Conservation (phyloP, 768 basidiomycete species). For the Chalciporus sphaerocephalus region DNA sequence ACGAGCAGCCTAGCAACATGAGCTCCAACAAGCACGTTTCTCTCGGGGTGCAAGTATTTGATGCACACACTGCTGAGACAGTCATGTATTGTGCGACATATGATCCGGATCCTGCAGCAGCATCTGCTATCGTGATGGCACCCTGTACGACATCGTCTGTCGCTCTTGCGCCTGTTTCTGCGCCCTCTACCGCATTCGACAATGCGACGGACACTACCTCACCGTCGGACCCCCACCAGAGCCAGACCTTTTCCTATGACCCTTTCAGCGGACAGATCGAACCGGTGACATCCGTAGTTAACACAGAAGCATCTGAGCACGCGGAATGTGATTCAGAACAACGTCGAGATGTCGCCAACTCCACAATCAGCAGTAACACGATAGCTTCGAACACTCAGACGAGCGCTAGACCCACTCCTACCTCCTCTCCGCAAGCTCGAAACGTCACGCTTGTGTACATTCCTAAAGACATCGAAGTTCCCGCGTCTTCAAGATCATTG, state of each 20-base stretch:
- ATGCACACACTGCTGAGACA: conserved; percentile 33
- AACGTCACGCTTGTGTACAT: conserved; percentile 55
- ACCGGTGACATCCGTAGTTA: conserved; percentile 46
- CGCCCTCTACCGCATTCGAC: neutral
- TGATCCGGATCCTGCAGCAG: conserved; percentile 45
- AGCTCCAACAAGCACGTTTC: conserved; percentile 32
- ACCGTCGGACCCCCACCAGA: conserved; percentile 30
- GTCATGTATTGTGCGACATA: conserved; percentile 58
- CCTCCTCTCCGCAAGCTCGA: conserved; percentile 10
- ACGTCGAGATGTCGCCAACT: conserved; percentile 6
- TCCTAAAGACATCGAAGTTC: conserved; percentile 34
- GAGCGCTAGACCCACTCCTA: conserved; percentile 9
- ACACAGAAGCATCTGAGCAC: conserved; percentile 9
- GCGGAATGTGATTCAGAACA: neutral
- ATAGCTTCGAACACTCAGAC: conserved; percentile 17
- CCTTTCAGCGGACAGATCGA: conserved; percentile 42
- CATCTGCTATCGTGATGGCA: conserved; percentile 49
- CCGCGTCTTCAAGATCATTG: conserved; percentile 5
- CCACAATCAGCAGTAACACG: conserved; percentile 7
- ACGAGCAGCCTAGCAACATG: conserved; percentile 6
- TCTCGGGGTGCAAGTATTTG: conserved; percentile 43
- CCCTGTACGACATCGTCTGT: conserved; percentile 32
- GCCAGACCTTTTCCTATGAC: conserved; percentile 61
- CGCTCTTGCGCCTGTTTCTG: neutral
- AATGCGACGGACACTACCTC: conserved; percentile 6